Evolutionary conservation across 192 early-diverging fungal species (phyloP).

Genomic region (Powellomyces hirtus): DNA sequence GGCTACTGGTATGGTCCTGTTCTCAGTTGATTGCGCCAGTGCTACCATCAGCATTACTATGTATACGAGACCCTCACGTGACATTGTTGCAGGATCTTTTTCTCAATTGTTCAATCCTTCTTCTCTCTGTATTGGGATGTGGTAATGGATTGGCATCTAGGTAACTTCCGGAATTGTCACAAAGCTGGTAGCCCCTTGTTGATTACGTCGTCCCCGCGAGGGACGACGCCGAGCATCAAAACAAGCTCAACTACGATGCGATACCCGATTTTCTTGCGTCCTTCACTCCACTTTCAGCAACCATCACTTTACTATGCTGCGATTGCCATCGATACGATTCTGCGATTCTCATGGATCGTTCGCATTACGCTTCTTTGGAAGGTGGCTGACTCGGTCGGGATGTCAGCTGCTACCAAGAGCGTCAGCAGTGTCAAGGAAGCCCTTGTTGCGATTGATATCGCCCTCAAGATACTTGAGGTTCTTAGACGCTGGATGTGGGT

Average conservation of each 20-base stretch:
- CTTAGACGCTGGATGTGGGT: constrained; percentile 92
- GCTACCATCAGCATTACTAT: no score
- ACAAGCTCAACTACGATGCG: not conserved
- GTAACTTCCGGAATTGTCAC: constrained; percentile 12
- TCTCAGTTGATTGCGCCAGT: constrained; percentile 12
- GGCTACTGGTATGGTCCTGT: not conserved
- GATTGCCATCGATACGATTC: constrained; percentile 72
- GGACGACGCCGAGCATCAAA: not conserved
- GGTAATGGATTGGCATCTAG: constrained; percentile 76
- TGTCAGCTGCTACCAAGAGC: constrained; percentile 32
- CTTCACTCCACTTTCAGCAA: constrained; percentile 62
- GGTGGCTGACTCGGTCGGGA: not conserved
- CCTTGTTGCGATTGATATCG: constrained; percentile 70
- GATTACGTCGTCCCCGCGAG: not conserved
- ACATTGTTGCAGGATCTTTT: constrained; percentile 54
- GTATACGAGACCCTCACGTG: no score
- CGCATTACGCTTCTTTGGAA: constrained; percentile 46
- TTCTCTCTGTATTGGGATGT: constrained; percentile 98
- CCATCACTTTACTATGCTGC: constrained; percentile 73
- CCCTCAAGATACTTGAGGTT: constrained; percentile 80
- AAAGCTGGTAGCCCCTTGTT: not conserved
- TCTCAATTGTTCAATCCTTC: constrained; percentile 81
- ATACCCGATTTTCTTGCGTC: constrained; percentile 56
- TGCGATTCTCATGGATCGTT: constrained; percentile 84
- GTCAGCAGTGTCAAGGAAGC: constrained; percentile 60